These are phyloP conservation scores for Vigna reflexopilosa DNA, from an alignment of 306 rosid species.

Conservation along the genomic window DNA sequence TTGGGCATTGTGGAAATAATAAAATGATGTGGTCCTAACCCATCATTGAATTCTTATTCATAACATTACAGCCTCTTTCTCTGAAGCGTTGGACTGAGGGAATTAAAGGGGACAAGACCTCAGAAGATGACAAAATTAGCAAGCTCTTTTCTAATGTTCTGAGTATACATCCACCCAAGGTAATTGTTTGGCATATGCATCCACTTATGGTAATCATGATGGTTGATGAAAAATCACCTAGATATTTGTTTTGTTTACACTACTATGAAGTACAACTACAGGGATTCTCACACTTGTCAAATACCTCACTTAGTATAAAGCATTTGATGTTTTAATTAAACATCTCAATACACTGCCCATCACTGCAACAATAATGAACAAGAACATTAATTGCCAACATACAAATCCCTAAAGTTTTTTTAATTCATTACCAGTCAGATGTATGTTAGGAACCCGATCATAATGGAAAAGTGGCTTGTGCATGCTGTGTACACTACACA, in stretches of 20 bases:
- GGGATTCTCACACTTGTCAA: conserved; percentile 10
- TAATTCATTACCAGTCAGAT: conserved; percentile 16
- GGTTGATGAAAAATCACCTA: conserved; percentile 32
- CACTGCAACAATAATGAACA: conserved; percentile 4
- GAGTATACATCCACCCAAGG: conserved; percentile 84
- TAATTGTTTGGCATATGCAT: conserved; percentile 53
- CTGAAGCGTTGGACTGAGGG: conserved; percentile 84
- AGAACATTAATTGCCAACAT: neutral
- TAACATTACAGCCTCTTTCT: conserved; percentile 75
- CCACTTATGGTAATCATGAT: conserved; percentile 58
- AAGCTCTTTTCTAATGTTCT: conserved; percentile 87
- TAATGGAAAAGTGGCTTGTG: conserved; percentile 7
- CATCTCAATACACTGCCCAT: conserved; percentile 8
- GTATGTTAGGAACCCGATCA: neutral
- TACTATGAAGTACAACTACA: conserved; percentile 1
- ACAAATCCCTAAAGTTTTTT: conserved; percentile 21
- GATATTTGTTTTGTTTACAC: conserved; percentile 24
- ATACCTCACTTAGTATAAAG: neutral
- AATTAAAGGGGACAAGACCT: conserved; percentile 72
- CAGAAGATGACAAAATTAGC: conserved; percentile 72
- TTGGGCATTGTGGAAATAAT: conserved; percentile 26
- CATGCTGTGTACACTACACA: neutral
- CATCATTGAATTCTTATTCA: conserved; percentile 34
- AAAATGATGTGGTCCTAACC: neutral
- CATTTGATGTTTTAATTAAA: conserved; percentile 14